Evolutionary conservation across 441 rosid species (phyloP), one percentile per base, ranked within the genome.

Genomic region (Jatropha multifida): DNA sequence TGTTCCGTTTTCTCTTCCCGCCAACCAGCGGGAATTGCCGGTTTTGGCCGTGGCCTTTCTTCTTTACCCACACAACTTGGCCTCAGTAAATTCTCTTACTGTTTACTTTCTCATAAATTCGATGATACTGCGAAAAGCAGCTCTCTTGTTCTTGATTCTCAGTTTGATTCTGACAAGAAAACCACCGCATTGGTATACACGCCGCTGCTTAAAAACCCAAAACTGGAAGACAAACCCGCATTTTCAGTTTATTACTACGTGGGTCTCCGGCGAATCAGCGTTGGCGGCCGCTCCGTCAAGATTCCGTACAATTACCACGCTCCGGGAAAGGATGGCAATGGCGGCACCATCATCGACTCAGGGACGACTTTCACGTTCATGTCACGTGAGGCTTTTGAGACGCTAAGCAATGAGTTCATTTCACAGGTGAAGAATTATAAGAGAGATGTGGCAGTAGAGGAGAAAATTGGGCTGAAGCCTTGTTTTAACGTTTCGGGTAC

Each of bases 261-360:
- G 10, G 80, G 85, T 65, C 86, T 89, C 59, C 73, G 82, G 69
- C 72, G 78, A 55, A 83, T 85, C 65, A 77, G 81, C 68, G 82
- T 89, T 7, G 93, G 88, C 1, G 77, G 81, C 42, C 76, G 26
- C 56, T 76, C 52, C 12, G 82, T 89, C 49, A 82, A 71, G 79
- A 51, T 83, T 7, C 81, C 82, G 14, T 68, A 69, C 82, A 74
- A 77, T 76, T 79, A 72, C 32, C 74, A 79, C 3, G 26, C 65
- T 13, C 85, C 80, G 23, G 85, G 76, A 20, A n/a, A 27, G 5
- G 81, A 80, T 8, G 93, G 93, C 26, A 77, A 83, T 20, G 89
- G 93, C 4, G 90, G 93, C 26, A 81, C 83, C 48, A 85, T 89
- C 10, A 77, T 89, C 15, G 93, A 89, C 72, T 89, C 89, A 1